Conservation (phyloP, 2,329 filamentous ascomycete species). For the Leptographium wingfieldii region DNA sequence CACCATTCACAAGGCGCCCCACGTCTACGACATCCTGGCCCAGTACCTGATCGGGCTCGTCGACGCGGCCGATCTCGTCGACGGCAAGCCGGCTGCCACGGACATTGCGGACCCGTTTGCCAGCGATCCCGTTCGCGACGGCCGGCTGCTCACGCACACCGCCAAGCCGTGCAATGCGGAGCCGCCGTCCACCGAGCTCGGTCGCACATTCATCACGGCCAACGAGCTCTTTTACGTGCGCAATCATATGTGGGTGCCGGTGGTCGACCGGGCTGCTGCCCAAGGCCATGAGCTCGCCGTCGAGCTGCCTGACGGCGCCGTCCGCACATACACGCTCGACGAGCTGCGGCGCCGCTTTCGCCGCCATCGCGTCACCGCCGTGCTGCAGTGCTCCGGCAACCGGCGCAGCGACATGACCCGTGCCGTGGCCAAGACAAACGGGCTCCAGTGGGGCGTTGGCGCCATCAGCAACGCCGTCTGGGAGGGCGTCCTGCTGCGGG, state of each 20-base stretch:
- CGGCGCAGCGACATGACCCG: constrained; percentile 47
- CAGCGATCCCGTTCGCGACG: constrained; percentile 39
- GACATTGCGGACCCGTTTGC: constrained; percentile 48
- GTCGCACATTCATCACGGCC: constrained; percentile 38
- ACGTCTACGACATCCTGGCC: constrained; percentile 53
- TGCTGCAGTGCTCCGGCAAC: constrained; percentile 49
- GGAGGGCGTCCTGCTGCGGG: constrained; percentile 42
- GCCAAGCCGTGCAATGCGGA: constrained; percentile 49
- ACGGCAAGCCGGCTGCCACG: constrained; percentile 40
- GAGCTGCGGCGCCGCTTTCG: constrained; percentile 42
- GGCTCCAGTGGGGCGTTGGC: constrained; percentile 46
- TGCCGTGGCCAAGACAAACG: constrained; percentile 34
- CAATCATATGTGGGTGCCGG: constrained; percentile 53
- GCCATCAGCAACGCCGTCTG: constrained; percentile 49
- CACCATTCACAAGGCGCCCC: constrained; percentile 51
- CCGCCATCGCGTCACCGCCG: constrained; percentile 38
- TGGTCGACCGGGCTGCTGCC: constrained; percentile 23
- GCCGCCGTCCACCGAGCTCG: constrained; percentile 36
- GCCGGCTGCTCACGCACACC: constrained; percentile 37
- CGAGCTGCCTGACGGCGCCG: constrained; percentile 45
- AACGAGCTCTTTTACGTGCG: constrained; percentile 46
- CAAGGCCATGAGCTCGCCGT: constrained; percentile 35
- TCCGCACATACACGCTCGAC: constrained; percentile 37
- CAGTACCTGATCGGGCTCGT: constrained; percentile 52
- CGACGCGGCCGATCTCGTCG: constrained; percentile 42